Percentiles rank a stretch among this genome's conserved stretches.
Evolutionary conservation across 169 alveolate genomes (phyloP).

Genomic region (Cryptosporidium ryanae): DNA sequence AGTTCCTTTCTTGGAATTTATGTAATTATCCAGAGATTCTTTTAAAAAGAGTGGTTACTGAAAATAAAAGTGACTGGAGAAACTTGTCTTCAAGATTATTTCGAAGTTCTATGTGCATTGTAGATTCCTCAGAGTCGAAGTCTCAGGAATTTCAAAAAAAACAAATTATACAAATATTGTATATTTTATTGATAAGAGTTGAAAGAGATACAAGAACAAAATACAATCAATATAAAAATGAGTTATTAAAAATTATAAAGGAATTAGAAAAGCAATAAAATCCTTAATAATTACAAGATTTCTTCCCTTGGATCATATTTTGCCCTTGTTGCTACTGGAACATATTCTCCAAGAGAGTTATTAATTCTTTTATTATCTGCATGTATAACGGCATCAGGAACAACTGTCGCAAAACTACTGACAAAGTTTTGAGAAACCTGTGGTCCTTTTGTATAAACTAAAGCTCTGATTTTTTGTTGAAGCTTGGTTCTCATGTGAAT

Average conservation of each 20-base stretch:
- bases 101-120: background rate
- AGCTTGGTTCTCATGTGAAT: slow-evolving; percentile 86
- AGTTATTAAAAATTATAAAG: slow-evolving; percentile 1
- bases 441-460: slow-evolving; percentile 85
- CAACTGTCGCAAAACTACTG: slow-evolving; percentile 82
- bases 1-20: slow-evolving; percentile 21
- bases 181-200: background rate
- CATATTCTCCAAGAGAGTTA: slow-evolving; percentile 69
- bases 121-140: background rate
- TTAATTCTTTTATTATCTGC: slow-evolving; percentile 64
- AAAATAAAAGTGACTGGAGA: slow-evolving; percentile 27
- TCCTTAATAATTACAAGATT: slow-evolving; percentile 31
- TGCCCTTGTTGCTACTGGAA: slow-evolving; percentile 76
- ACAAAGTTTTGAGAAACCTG: slow-evolving; percentile 84
- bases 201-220: background rate
- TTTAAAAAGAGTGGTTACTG: background rate
- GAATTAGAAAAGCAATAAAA: background rate
- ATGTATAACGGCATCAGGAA: slow-evolving; percentile 79
- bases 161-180: background rate
- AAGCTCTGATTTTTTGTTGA: slow-evolving; percentile 79
- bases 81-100: slow-evolving; percentile 10
- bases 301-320: slow-evolving; percentile 73
- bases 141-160: background rate
- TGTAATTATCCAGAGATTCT: slow-evolving; percentile 19
- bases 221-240: background rate